A percentile compares a stretch with the other conserved stretches of the same genome.
Evolutionary conservation across 768 basidiomycete species (phyloP).

Genomic region (Lactarius hatsudake): DNA sequence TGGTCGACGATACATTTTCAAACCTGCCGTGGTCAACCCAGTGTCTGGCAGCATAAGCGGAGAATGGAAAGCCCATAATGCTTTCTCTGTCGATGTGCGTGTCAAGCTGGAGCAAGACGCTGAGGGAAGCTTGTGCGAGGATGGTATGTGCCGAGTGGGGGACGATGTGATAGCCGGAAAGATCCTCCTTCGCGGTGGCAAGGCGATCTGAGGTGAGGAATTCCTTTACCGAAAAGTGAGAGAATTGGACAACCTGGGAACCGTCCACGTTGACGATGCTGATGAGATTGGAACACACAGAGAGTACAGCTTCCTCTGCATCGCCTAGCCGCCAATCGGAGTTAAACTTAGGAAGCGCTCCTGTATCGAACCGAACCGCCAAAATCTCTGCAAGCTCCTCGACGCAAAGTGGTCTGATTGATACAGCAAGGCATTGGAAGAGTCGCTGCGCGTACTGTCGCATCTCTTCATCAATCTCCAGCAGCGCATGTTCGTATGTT

Average conservation of each 20-base stretch:
- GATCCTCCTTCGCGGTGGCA: background rate
- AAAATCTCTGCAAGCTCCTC: constrained; percentile 11
- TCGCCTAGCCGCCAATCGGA: constrained; percentile 12
- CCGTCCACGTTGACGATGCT: background rate
- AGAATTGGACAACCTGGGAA: constrained; percentile 1
- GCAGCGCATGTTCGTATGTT: background rate
- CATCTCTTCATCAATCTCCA: background rate
- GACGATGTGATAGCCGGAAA: constrained; percentile 4
- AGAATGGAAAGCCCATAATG: background rate
- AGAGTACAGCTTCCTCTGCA: background rate
- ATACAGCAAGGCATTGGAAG: constrained; percentile 10
- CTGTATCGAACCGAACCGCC: background rate
- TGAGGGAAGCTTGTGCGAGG: background rate
- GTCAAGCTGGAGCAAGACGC: background rate
- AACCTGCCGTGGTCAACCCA: constrained; percentile 3
- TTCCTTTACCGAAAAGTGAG: constrained; percentile 16
- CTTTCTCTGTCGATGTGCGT: background rate
- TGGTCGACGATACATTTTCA: background rate
- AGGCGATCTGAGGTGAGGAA: constrained; percentile 8
- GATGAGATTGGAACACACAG: constrained; percentile 5
- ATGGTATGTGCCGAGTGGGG: background rate
- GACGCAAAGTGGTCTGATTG: constrained; percentile 2
- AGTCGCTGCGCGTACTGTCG: constrained; percentile 4
- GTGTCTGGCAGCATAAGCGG: background rate
- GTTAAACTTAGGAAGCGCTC: background rate